Conservation (phyloP, 805 yeast species). For the Saccharomycopsis sp. region DNA sequence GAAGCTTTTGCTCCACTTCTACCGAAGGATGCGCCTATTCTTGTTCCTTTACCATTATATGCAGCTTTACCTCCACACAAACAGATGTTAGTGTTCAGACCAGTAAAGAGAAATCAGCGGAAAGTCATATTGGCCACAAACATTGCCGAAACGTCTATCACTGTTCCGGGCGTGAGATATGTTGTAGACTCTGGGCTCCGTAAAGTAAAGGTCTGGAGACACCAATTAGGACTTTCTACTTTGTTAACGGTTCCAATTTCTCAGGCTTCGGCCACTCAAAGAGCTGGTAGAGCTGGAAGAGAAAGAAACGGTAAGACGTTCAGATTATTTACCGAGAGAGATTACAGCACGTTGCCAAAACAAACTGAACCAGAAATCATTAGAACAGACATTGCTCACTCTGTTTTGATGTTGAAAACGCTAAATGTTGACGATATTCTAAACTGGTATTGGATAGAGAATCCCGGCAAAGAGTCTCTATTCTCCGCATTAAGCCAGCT, state of each 20-base stretch:
- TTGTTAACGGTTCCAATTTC: conserved; percentile 88
- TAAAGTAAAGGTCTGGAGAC: conserved; percentile 93
- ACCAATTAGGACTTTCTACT: conserved; percentile 87
- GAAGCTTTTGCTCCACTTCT: conserved; percentile 55
- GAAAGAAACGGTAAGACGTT: conserved; percentile 88
- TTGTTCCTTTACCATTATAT: conserved; percentile 79
- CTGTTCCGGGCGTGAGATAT: conserved; percentile 89
- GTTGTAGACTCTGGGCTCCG: conserved; percentile 91
- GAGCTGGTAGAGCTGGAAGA: conserved; percentile 99
- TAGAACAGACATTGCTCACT: conserved; percentile 78
- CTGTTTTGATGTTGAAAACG: conserved; percentile 76
- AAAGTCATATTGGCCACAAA: conserved; percentile 90
- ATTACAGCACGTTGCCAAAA: conserved; percentile 53
- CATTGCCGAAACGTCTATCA: conserved; percentile 95
- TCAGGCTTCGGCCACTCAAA: conserved; percentile 87
- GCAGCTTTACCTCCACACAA: conserved; percentile 87
- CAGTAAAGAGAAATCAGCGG: conserved; percentile 57
- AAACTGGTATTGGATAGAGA: conserved; percentile 88
- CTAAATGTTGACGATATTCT: conserved; percentile 78
- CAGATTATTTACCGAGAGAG: conserved; percentile 71
- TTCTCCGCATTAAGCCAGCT: conserved; percentile 72
- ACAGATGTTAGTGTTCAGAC: conserved; percentile 74
- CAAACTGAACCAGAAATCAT: conserved; percentile 93
- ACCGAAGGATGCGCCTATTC: conserved; percentile 67
- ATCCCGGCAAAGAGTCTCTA: conserved; percentile 76